Base-by-base conservation (phyloP, 202 grass and related monocot species). In the Hordeum pubiflorum region DNA sequence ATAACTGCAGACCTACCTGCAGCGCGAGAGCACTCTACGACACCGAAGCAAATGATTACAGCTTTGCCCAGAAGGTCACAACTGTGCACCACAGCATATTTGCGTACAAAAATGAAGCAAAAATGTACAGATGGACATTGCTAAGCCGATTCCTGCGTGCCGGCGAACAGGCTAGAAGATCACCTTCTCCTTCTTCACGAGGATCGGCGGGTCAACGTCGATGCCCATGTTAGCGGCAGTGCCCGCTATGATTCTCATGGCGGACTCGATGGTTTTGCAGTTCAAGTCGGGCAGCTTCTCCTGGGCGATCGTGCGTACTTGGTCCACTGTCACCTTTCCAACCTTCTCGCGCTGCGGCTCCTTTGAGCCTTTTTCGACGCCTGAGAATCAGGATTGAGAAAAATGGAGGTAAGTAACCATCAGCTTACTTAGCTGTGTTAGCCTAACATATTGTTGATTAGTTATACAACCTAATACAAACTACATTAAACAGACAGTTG, bases 221-320 rank as follows among this genome's bases (percentile, higher is more conserved):
- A 98, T 98, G 63, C 92, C 95, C 95, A 98, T 98, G 87, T 98
- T 98, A 79, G 90, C 92, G 0, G 96, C 96, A 24, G 92, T 98
- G 69, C 96, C 96, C 21, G 96, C 90, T 33, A 98, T 89, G 77
- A 95, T 95, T 78, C 90, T 89, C 96, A 98, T 98, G 12, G 92
- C 92, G 6, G 96, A 93, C 10, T 98, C 92, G 14, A 95, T 91
- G 59, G 58, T 98, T 63, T 89, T 98, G 76, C 92, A 98, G 84
- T 98, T 95, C 80, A 98, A 83, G 77, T 95, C 96, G 0, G 92
- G 96, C 72, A 98, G 81, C 76, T 98, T 98, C 69, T 95, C 92
- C 81, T 86, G 79, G 69, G 95, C 92, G 77, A 98, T 94, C 43
- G 86, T 26, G 15, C 92, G 90, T 14, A 98, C 74, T 86, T 98